A percentile compares a stretch with the other conserved stretches of the same genome.
Evolutionary conservation across 345 rosid genomes (phyloP).

Genomic region (Salix purpurea): DNA sequence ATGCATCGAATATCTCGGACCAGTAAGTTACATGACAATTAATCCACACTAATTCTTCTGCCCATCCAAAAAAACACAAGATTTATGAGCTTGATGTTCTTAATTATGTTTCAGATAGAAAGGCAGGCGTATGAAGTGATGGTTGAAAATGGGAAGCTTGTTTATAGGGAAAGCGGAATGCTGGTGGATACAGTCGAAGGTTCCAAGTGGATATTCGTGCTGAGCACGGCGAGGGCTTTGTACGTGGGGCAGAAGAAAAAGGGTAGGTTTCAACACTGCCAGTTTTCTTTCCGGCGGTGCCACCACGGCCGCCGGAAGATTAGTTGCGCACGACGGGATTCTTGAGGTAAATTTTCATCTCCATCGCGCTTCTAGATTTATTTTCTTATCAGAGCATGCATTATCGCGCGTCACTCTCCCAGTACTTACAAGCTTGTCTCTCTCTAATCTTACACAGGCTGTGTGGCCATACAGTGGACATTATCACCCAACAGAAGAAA

Average conservation of each 20-base stretch:
- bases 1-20: conserved; percentile 61
- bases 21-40: conserved; percentile 28
- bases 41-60: background rate
- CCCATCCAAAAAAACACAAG: too few relatives aligned
- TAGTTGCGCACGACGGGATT: conserved; percentile 47
- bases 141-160: conserved; percentile 47
- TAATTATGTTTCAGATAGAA: conserved; percentile 36
- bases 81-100: too few relatives aligned
- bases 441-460: conserved; percentile 41
- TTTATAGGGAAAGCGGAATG: conserved; percentile 28
- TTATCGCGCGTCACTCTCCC: too few relatives aligned
- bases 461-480: conserved; percentile 98
- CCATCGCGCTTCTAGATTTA: too few relatives aligned
- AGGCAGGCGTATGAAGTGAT: conserved; percentile 53
- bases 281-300: conserved; percentile 69
- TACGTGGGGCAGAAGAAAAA: conserved; percentile 66
- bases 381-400: too few relatives aligned
- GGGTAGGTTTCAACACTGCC: conserved; percentile 66
- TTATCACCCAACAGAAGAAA: conserved; percentile 91
- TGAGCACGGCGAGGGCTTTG: conserved; percentile 51
- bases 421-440: background rate
- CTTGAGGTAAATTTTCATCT: conserved; percentile 38
- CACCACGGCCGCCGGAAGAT: conserved; percentile 64
- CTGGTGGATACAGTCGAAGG: conserved; percentile 40
- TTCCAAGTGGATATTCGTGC: conserved; percentile 65